Evolutionary conservation across 768 basidiomycete genomes (phyloP).

Genomic region (Porpolomopsis calyptriformis): DNA sequence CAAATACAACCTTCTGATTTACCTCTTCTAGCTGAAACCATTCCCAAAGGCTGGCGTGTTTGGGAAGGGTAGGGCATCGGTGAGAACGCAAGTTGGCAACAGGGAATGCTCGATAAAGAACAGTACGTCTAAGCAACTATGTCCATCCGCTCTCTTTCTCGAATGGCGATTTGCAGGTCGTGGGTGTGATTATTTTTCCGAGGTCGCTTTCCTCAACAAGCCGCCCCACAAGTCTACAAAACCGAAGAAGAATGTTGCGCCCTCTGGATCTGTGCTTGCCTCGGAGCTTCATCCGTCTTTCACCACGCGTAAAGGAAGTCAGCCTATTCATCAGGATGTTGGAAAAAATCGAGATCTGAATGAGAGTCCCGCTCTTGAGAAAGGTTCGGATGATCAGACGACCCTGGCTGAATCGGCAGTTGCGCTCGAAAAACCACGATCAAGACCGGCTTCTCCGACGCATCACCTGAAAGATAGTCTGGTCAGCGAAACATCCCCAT

Average conservation of each 20-base stretch:
- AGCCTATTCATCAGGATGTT: neutral
- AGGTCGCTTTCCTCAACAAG: conserved; percentile 15
- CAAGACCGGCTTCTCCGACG: conserved; percentile 15
- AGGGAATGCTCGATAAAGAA: conserved; percentile 14
- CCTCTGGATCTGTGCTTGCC: neutral
- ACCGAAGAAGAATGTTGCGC: neutral
- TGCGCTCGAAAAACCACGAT: conserved; percentile 25
- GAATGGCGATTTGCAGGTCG: conserved; percentile 1
- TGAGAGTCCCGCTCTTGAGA: neutral
- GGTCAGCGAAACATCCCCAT: conserved; percentile 30
- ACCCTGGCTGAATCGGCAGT: conserved; percentile 52
- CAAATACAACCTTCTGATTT: neutral
- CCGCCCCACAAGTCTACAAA: neutral
- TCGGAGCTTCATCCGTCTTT: neutral
- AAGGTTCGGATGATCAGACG: conserved; percentile 11
- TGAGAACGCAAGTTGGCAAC: conserved; percentile 23
- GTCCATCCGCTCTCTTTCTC: neutral
- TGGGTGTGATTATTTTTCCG: conserved; percentile 30
- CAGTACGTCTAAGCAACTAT: conserved; percentile 13
- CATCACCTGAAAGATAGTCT: conserved; percentile 5
- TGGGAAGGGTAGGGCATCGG: conserved; percentile 54
- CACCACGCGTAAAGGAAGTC: neutral
- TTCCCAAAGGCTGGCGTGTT: conserved; percentile 44
- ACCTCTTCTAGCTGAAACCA: conserved; percentile 30
- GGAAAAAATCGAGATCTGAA: neutral